Base-by-base conservation (phyloP, 2,329 filamentous ascomycete genomes). In the Colletotrichum sp. region DNA sequence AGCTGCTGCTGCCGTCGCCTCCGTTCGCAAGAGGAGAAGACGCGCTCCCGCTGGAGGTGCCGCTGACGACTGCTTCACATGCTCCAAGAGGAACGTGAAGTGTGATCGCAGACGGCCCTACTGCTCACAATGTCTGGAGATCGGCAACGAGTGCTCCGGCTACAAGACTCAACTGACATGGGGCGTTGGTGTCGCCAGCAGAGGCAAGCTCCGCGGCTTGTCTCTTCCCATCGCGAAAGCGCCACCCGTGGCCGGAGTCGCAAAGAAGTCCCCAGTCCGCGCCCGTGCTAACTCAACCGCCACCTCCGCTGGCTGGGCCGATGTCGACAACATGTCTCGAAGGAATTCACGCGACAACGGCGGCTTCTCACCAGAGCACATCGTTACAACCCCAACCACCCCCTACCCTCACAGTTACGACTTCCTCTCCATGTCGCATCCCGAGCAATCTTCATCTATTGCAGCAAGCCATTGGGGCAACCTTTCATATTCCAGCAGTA, bases 111-210 rank as follows among this genome's bases (percentile, higher is more conserved):
- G 95, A 81, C 91, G 96, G 79, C 96, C 96, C 11, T 98, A 98
- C 85, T 98, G 97, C 86, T 95, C 95, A 58, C 96, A 95, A 84
- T 99, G 96, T 83, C 90, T 98, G 76, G 95, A 98, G 78, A 90
- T 95, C 76, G 96, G 95, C 77, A 95, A 95, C 82, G 95, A 98
- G 81, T 98, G 96, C 86, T 95, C 95, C 33, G 96, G 96, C 73
- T 98, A 98, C 88, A 97, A 97, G 86, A 98, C 96, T 18, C 96
- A 96, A 78, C 89, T 98, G 84, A 98, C 96, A 61, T 98, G 96
- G 96, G 95, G 95, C 55, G 95, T 98, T 62, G 96, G 96, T 66
- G 96, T 98, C 73, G 96, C 96, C 70, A 98, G 96, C 84, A 93
- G 96, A 80, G 96, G 96, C 81, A 98, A 98, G 87, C 91, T 98